Evolutionary conservation across 2,329 filamentous ascomycete species (phyloP).

Genomic region (Phaeosphaeriaceae sp.): DNA sequence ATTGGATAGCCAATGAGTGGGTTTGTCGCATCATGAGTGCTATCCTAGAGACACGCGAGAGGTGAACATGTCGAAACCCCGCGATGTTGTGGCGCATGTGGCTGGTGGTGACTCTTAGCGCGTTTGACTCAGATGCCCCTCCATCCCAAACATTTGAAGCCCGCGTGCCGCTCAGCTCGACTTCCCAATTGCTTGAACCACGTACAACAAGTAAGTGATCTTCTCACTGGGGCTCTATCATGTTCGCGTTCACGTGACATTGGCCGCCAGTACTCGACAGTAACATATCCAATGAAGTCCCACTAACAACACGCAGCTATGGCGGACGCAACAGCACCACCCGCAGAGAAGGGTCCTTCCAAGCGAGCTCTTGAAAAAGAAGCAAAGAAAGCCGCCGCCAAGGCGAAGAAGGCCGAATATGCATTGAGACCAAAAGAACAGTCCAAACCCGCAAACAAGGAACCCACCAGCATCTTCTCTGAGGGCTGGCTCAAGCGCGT

Average conservation of each 20-base stretch:
- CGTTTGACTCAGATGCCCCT: conserved; percentile 32
- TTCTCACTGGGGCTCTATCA: background rate
- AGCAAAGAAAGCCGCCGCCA: conserved; percentile 57
- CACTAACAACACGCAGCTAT: conserved; percentile 14
- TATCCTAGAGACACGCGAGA: background rate
- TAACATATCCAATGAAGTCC: background rate
- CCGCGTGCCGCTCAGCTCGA: background rate
- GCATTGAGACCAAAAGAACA: conserved; percentile 51
- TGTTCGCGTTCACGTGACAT: background rate
- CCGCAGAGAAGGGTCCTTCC: conserved; percentile 49
- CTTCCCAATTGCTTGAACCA: background rate
- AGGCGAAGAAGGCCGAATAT: conserved; percentile 52
- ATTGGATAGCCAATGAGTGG: background rate
- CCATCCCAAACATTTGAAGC: conserved; percentile 13
- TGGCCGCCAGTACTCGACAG: background rate
- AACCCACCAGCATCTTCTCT: conserved; percentile 52
- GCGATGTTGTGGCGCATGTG: conserved; percentile 19
- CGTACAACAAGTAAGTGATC: background rate
- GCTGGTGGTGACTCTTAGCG: conserved; percentile 21
- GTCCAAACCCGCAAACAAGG: conserved; percentile 35
- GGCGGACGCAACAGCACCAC: conserved; percentile 31
- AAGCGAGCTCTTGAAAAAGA: conserved; percentile 59
- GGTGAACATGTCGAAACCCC: background rate
- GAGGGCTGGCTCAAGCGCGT: conserved; percentile 59
- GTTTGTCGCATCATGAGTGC: background rate